Conservation (phyloP, 768 basidiomycete genomes). For the Boletus sp. region DNA sequence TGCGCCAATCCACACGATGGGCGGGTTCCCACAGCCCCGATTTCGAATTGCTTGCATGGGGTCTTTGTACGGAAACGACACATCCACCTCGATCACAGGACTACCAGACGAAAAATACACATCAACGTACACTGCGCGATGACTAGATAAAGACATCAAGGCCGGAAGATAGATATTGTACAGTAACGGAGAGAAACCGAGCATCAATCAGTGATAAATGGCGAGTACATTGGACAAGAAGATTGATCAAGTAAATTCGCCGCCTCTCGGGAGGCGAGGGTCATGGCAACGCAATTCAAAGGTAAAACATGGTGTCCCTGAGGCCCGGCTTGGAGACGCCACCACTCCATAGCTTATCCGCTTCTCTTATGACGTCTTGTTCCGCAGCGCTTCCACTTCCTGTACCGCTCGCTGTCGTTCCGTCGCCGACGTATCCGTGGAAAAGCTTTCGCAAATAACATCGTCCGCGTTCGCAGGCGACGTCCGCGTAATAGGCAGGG, state of each 20-base stretch:
- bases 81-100: not conserved
- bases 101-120: not conserved
- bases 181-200: not conserved
- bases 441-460: conserved; percentile 51
- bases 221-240: not conserved
- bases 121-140: not conserved
- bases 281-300: conserved; percentile 34
- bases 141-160: not conserved
- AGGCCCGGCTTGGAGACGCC: conserved; percentile 49
- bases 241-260: not conserved
- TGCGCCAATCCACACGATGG: not conserved
- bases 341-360: conserved; percentile 48
- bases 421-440: conserved; percentile 30
- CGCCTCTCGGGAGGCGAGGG: not conserved
- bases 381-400: conserved; percentile 40
- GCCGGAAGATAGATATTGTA: not conserved
- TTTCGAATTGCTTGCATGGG: not conserved
- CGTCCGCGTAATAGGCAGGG: conserved; percentile 42
- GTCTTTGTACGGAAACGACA: not conserved
- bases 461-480: conserved; percentile 52
- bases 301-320: conserved; percentile 75
- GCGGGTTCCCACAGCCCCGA: not conserved
- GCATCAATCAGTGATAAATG: not conserved
- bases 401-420: conserved; percentile 30
- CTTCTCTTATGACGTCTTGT: conserved; percentile 52